These are phyloP conservation scores for Microsporum canis DNA, from an alignment of 2,329 filamentous ascomycete genomes.

Conservation along the genomic window DNA sequence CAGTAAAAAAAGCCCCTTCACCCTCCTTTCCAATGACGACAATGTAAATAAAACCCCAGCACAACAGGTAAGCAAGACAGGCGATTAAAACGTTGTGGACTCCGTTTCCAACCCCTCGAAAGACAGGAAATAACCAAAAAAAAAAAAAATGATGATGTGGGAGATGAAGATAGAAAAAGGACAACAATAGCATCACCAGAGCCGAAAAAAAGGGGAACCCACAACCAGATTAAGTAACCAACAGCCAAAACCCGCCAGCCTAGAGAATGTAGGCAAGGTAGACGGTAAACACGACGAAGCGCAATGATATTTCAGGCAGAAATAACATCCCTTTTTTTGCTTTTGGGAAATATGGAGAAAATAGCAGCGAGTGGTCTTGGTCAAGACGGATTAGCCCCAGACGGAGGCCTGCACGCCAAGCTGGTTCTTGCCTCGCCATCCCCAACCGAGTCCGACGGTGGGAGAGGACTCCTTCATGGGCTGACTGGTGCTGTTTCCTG, in stretches of 20 bases:
- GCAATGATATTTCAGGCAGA: not conserved
- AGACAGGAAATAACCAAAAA: not conserved
- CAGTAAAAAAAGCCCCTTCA: not conserved
- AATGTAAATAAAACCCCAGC: not conserved
- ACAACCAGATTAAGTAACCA: no score
- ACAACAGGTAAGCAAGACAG: not conserved
- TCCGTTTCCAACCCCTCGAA: not conserved
- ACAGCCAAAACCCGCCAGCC: no score
- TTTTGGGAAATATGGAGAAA: not conserved
- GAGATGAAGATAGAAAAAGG: not conserved
- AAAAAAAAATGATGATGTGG: not conserved
- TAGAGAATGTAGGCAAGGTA: not conserved
- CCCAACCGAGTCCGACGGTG: slow-evolving; percentile 54
- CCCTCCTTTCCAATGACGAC: slow-evolving; percentile 4
- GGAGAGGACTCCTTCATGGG: slow-evolving; percentile 33
- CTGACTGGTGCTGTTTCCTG: slow-evolving; percentile 23
- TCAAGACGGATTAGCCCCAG: slow-evolving; percentile 57
- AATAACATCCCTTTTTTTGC: not conserved
- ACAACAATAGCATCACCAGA: no score
- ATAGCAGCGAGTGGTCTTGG: no score
- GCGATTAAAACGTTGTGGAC: not conserved
- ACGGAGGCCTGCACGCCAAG: slow-evolving; percentile 85
- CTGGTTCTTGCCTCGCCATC: slow-evolving; percentile 63
- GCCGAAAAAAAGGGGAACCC: no score
- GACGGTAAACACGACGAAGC: not conserved